Base-by-base conservation (phyloP, 1,139 yeast genomes). In the Diutina catenulata region DNA sequence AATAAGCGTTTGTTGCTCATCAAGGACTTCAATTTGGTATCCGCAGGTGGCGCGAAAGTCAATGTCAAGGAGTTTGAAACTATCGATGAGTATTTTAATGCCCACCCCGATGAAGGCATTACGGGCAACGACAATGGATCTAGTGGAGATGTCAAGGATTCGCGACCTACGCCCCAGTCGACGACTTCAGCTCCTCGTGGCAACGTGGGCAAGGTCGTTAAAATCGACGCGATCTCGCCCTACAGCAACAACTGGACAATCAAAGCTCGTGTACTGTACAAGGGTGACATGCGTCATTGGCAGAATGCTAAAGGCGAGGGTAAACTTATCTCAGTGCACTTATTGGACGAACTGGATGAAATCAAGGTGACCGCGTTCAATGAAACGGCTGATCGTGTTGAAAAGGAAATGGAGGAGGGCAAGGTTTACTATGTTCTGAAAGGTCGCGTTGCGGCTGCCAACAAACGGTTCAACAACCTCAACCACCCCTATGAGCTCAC, bases 341-440 rank as follows among this genome's bases (percentile, higher is more conserved):
- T 93, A 46, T 63, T 88, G 45, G 99, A 93, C 55, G 95, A 93
- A 55, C 81, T 95, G 5, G 95, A 94, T 50, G 98, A 91, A 62
- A 93, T 93, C 49, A 74, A 94, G 51, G 97, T 95, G 13, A 87
- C 97, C 7, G 96, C 94, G 3, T 93, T 93, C 59, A 84, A 83
- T 54, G 93, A 86, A 35, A 71, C 74, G 46, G 96, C 93, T 6
- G 94, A 83, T 43, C 76, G 74, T 52, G 80, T 74, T 51, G 80
- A 74, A 59, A 81, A 80, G 47, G 52, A 76, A 36, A 64, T 93
- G 42, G 82, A 82, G 56, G 97, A 87, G 53, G 96, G 95, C 25
- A 80, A 82, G 54, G 94, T 84, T 5, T 93, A 86, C 56, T 84
- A 80, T 50, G 68, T 93, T 26, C 74, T 93, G 28, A 81, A 79